Evolutionary conservation across 495 filamentous ascomycete species (phyloP).

Genomic region (Aspergillus heteromorphus): DNA sequence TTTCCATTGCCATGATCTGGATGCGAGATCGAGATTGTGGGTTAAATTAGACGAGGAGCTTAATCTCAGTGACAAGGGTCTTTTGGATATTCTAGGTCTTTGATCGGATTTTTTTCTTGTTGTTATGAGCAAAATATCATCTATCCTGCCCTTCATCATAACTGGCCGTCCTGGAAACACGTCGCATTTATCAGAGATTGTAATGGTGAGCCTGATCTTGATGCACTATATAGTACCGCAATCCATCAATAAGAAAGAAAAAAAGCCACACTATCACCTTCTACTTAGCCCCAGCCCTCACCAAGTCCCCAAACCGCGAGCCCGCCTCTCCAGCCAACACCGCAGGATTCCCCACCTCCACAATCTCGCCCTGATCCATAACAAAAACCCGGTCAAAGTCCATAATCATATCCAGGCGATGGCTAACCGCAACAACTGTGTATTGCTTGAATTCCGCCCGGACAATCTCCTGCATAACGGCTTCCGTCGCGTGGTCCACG

Average conservation of each 20-base stretch:
- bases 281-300: not conserved
- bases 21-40: constrained; percentile 15
- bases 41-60: constrained; percentile 15
- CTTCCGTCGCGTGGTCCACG: constrained; percentile 43
- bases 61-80: constrained; percentile 11
- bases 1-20: constrained; percentile 9
- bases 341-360: constrained; percentile 36
- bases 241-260: too few relatives aligned
- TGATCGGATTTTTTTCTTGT: too few relatives aligned
- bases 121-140: too few relatives aligned
- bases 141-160: too few relatives aligned
- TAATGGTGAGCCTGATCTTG: too few relatives aligned
- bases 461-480: constrained; percentile 40
- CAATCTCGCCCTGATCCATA: constrained; percentile 34
- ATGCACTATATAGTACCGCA: too few relatives aligned
- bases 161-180: too few relatives aligned
- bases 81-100: not conserved
- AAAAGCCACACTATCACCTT: too few relatives aligned
- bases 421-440: constrained; percentile 44
- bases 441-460: constrained; percentile 35
- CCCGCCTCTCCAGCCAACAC: constrained; percentile 5
- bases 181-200: too few relatives aligned
- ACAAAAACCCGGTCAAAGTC: constrained; percentile 43
- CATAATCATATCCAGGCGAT: constrained; percentile 44
- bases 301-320: constrained; percentile 2